Evolutionary conservation across 345 rosid genomes (phyloP), one percentile per base, ranked within the genome.

Genomic region (Ceriops zippeliana): DNA sequence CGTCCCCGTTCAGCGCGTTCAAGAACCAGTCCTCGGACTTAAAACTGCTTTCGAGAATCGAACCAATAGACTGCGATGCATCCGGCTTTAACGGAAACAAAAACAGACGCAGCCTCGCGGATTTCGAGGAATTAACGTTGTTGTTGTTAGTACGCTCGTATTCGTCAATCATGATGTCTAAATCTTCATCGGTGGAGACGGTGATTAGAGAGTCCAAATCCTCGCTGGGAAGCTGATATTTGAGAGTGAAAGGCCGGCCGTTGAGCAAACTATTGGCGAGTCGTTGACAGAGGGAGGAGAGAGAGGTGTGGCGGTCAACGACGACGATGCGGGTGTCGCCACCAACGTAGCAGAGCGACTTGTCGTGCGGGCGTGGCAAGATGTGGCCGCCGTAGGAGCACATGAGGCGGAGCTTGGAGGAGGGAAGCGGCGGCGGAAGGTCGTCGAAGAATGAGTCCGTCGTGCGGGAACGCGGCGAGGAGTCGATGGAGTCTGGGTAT

Each of bases 21-120:
- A 89, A 73, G 80, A 93, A 93, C 98, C 98, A 93, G 63, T 91
- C 98, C 22, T 91, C 98, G n/a, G 92, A 79, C 83, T 89, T 87
- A 15, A 75, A 71, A 10, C 87, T 79, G 27, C 77, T 83, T 59
- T 89, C 92, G 15, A 93, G 82, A 75, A 87, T 79, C 77, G 86
- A 86, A 2, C 89, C 93, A 73, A 86, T 81, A 2, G 98, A 93
- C 61, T 87, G 93, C 21, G 96, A 78, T 0, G 95, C 77, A 20
- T 93, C 98, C 7, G 87, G 83, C 71, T 86, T 93, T 21, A 76
- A 20, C 31, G 87, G 86, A 82, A 93, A 93, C 66, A 93, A 81
- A 74, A 93, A 93, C 79, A 90, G 76, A 17, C 98, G 91, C 27
- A 93, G 73, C n/a, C 97, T 82, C 58, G 88, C 76, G 28, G 90